Base-by-base conservation (phyloP, 2,329 filamentous ascomycete genomes). In the Talaromyces rugulosus region DNA sequence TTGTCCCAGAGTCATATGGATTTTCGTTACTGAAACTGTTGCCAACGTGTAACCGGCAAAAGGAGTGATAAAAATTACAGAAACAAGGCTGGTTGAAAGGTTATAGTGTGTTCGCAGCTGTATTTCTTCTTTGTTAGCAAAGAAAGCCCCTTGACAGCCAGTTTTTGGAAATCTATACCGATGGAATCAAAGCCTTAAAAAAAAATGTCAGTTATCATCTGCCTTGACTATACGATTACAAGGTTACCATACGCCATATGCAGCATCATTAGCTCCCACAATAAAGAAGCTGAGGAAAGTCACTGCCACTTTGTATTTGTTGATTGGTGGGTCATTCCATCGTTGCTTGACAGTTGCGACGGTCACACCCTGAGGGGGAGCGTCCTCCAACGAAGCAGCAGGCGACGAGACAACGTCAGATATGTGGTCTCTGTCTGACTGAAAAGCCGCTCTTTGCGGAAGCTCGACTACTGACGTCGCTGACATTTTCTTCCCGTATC, bases 271-370 rank as follows among this genome's bases (percentile, higher is more conserved):
- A 11, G 81, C 77, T 0, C 85, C 85, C 63, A 83, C 79, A 9
- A 84, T 78, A 14, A 82, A 67, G 63, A 87, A 83, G 9, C 80
- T 82, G 72, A 78, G 83, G 72, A 86, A 87, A 0, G 81, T 78
- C 6, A 61, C 61, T 9, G 61, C 36, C 16, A 67, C 56, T 11
- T 61, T 61, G 63, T 58, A 66, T 62, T 66, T 67, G 52, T 66
- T 67, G 42, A 65, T 63, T 9, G 62, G 56, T 23, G 62, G 62
- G 2, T 66, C 52, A 53, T 66, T 65, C 64, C 65, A 67, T 52
- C 62, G 65, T 52, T 68, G 44, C 27, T 28, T 51, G 3, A 51
- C 44, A 23, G 44, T 51, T 12, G 44, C 72, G 9, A 51, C 44
- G 2, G 18, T 51, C 44, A 51, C 44, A 28, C 44, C 44, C 27